Percentiles rank a stretch among this genome's conserved stretches.
These are phyloP conservation scores for Podila verticillata DNA, from an alignment of 192 early-diverging fungal genomes.

Conservation along the genomic window DNA sequence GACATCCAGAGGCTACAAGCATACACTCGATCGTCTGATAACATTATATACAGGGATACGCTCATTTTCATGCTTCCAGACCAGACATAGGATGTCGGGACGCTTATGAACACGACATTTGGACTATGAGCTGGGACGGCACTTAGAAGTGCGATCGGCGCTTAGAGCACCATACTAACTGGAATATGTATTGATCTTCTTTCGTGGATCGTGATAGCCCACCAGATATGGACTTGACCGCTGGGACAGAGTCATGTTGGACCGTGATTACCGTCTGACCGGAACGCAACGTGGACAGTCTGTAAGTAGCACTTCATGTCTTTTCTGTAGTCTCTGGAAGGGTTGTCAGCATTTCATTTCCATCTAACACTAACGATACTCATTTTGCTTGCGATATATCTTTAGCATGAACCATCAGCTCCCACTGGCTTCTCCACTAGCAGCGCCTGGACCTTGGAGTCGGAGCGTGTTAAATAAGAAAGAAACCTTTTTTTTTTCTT, in stretches of 20 bases:
- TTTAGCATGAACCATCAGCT: conserved; percentile 55
- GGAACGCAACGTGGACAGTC: conserved; percentile 74
- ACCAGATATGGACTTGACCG: conserved; percentile 71
- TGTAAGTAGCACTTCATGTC: conserved; percentile 34
- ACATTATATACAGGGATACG: too few relatives aligned
- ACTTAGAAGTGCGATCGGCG: too few relatives aligned
- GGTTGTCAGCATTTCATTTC: background rate
- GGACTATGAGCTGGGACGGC: too few relatives aligned
- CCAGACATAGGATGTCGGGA: too few relatives aligned
- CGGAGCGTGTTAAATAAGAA: conserved; percentile 44
- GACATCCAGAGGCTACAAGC: too few relatives aligned
- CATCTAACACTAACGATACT: background rate
- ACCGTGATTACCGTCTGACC: conserved; percentile 78
- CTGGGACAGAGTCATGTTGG: conserved; percentile 86
- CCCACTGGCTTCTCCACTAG: conserved; percentile 73
- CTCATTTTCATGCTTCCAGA: too few relatives aligned
- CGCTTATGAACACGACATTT: too few relatives aligned
- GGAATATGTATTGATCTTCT: too few relatives aligned
- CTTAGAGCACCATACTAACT: too few relatives aligned
- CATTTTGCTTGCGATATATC: background rate
- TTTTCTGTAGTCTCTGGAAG: too few relatives aligned
- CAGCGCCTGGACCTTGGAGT: conserved; percentile 77
- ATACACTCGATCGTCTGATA: too few relatives aligned
- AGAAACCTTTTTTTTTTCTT: background rate
- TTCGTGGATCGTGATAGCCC: conserved; percentile 45